phyloP scores from a whole-genome alignment of 352 stramenopile species.

The Phytopythium montanum region DNA sequence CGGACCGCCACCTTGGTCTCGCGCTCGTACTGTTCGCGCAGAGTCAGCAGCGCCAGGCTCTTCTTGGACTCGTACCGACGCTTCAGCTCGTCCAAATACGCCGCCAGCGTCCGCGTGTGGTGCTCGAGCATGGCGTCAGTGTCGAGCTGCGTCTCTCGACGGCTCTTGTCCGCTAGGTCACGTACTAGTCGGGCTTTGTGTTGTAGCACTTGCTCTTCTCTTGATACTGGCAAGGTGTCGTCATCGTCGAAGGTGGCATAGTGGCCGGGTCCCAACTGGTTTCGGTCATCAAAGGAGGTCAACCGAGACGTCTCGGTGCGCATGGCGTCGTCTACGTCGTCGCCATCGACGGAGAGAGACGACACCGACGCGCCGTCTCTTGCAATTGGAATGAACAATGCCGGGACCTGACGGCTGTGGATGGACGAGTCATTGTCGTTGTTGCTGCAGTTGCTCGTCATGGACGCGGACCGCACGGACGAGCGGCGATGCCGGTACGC shows the following conservation, averaged over 20 bases:
- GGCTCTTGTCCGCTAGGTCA: constrained; percentile 23
- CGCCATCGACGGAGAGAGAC: neutral
- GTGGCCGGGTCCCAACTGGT: neutral
- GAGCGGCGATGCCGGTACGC: neutral
- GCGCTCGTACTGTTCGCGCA: constrained; percentile 47
- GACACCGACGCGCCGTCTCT: neutral
- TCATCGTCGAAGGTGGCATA: neutral
- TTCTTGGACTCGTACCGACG: constrained; percentile 68
- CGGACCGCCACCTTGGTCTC: constrained; percentile 46
- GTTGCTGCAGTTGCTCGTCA: neutral
- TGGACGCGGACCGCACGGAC: neutral
- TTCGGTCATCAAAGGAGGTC: neutral
- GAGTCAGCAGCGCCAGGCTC: constrained; percentile 36
- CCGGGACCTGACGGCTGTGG: neutral
- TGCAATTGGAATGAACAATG: neutral
- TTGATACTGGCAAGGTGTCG: constrained; percentile 6
- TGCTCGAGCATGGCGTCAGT: constrained; percentile 24
- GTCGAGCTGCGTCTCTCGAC: constrained; percentile 36
- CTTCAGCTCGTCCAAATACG: constrained; percentile 49
- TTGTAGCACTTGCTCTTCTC: neutral
- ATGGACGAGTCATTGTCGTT: neutral
- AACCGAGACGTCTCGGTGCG: neutral
- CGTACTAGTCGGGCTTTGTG: constrained; percentile 32
- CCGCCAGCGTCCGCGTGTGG: constrained; percentile 23
- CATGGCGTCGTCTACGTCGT: neutral